Evolutionary conservation across 768 basidiomycete genomes (phyloP).

Genomic region (Mrakia frigida): DNA sequence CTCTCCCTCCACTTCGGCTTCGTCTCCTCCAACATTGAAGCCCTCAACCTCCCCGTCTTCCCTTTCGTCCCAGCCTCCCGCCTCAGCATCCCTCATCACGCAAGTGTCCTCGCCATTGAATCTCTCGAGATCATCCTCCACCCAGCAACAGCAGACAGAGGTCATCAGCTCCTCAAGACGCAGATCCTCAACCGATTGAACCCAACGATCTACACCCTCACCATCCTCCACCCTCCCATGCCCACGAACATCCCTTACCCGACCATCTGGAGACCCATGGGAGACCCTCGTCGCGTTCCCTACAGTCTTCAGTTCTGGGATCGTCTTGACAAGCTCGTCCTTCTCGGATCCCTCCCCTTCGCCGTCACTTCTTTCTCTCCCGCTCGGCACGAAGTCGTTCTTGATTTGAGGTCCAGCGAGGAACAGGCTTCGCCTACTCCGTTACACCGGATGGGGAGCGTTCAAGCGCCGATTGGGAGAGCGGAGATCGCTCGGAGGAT

Average conservation of each 20-base stretch:
- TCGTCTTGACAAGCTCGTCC: too few relatives aligned
- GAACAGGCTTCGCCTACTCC: too few relatives aligned
- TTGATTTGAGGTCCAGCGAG: too few relatives aligned
- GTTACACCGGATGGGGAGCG: too few relatives aligned
- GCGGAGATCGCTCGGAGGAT: too few relatives aligned
- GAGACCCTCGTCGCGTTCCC: too few relatives aligned
- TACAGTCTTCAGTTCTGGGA: too few relatives aligned
- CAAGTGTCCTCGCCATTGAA: background rate
- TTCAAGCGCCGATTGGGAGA: too few relatives aligned
- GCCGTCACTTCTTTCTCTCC: too few relatives aligned
- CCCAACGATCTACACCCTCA: background rate
- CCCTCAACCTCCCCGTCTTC: conserved; percentile 44
- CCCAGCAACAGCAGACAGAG: background rate
- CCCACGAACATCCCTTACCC: background rate
- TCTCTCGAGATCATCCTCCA: background rate
- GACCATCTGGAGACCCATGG: too few relatives aligned
- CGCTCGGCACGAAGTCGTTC: too few relatives aligned
- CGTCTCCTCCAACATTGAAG: conserved; percentile 40
- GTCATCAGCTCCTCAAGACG: background rate
- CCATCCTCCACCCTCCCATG: background rate
- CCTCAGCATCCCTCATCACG: conserved; percentile 42
- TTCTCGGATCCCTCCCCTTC: too few relatives aligned
- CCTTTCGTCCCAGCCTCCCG: background rate
- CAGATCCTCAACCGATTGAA: background rate
- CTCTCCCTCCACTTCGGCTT: background rate